These are phyloP conservation scores for Chlorella sp. DNA, from an alignment of 139 green algal species.

Conservation along the genomic window DNA sequence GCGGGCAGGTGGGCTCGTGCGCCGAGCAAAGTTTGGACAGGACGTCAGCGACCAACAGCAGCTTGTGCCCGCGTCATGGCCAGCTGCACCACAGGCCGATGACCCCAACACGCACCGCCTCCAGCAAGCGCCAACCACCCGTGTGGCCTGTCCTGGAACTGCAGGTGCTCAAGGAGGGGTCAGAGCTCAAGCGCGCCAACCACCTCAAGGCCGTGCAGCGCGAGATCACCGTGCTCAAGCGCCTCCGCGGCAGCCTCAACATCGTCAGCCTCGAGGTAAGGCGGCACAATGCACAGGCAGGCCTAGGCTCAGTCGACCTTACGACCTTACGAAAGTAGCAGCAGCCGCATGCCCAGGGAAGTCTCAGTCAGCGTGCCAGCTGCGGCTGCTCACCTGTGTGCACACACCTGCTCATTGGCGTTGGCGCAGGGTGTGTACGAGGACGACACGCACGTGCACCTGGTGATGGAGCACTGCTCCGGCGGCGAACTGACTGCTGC, in stretches of 20 bases:
- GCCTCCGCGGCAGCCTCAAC: neutral
- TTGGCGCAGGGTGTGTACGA: slow-evolving; percentile 46
- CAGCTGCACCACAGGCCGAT: too few species aligned
- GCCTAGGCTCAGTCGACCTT: neutral
- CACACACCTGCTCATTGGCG: too few species aligned
- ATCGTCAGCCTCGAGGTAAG: neutral
- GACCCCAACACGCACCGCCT: too few species aligned
- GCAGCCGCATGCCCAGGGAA: too few species aligned
- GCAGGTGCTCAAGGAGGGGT: neutral
- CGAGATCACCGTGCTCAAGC: neutral
- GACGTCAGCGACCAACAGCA: too few species aligned
- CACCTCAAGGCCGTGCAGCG: neutral
- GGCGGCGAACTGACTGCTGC: slow-evolving; percentile 72
- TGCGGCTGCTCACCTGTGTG: too few species aligned
- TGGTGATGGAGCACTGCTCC: slow-evolving; percentile 77
- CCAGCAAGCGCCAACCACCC: too few species aligned
- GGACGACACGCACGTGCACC: slow-evolving; percentile 65
- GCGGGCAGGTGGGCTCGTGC: too few species aligned
- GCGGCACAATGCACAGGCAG: neutral
- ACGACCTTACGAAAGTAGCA: neutral
- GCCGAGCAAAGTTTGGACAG: too few species aligned
- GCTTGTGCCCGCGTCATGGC: too few species aligned
- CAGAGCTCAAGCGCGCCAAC: neutral
- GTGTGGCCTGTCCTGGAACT: neutral
- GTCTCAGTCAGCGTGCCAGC: too few species aligned